Conservation (phyloP, 805 yeast species). For the Saccharomycopsis microspora region DNA sequence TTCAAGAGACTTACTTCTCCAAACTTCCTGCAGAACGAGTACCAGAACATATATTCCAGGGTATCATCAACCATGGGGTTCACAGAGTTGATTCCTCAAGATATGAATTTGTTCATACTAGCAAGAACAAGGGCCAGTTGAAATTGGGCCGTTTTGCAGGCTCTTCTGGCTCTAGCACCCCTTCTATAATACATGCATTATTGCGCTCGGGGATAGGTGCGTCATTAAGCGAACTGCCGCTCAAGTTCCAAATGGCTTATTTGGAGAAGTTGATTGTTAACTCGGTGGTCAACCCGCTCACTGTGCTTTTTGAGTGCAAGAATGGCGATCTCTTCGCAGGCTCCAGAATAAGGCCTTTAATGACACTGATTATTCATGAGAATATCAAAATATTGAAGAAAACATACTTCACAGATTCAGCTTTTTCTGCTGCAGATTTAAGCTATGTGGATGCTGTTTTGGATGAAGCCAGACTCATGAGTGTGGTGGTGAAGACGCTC, state of each 20-base stretch:
- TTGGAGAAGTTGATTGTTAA: conserved; percentile 70
- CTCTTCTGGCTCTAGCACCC: not conserved
- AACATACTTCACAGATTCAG: conserved; percentile 21
- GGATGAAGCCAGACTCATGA: conserved; percentile 24
- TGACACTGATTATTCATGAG: conserved; percentile 34
- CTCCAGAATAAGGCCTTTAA: conserved; percentile 23
- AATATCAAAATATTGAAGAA: conserved; percentile 29
- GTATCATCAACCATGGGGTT: conserved; percentile 79
- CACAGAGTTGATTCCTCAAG: conserved; percentile 32
- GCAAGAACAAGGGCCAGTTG: conserved; percentile 53
- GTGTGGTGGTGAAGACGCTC: conserved; percentile 31
- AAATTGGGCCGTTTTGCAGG: conserved; percentile 25
- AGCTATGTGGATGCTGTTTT: conserved; percentile 25
- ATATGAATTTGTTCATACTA: conserved; percentile 41
- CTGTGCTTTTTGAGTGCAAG: conserved; percentile 63
- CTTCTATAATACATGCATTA: conserved; percentile 23
- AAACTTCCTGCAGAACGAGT: conserved; percentile 39
- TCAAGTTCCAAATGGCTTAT: conserved; percentile 46
- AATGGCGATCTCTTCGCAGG: conserved; percentile 59
- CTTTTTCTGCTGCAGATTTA: conserved; percentile 20
- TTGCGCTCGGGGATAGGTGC: conserved; percentile 22
- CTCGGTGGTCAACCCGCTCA: conserved; percentile 73
- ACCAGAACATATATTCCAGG: conserved; percentile 59
- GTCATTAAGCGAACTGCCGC: conserved; percentile 27
- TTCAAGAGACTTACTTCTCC: conserved; percentile 25